Base-by-base conservation (phyloP, 225 moss, liverwort and hornwort genomes). In the Ulota crispa region DNA sequence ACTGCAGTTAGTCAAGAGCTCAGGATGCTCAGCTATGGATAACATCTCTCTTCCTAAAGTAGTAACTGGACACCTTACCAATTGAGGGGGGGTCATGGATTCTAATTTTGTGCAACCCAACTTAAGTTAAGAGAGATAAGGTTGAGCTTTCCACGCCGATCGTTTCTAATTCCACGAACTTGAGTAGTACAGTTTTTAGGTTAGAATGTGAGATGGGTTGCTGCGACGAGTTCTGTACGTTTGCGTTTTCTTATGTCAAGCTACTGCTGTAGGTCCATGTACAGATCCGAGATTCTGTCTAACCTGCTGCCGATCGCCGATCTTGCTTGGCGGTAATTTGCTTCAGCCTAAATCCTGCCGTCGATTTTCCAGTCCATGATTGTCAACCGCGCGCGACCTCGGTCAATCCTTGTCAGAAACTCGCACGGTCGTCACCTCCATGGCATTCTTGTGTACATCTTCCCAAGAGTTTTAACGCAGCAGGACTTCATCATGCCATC, bases 401-500 rank as follows among this genome's bases (percentile, higher is more conserved):
- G 12, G 55, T 78, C 68, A 76, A 76, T 74, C 30, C 65, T 31
- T 81, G 81, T 65, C 56, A 81, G 73, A 55, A 7, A 39, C 64
- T 62, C 16, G 50, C 34, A 61, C 24, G 23, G 26, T 12, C 27
- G 80, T 32, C 71, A 77, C 57, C 19, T 54, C 41, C 74, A 64
- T 73, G 64, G 39, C 59, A 23, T 50, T 36, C 30, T 55, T 67
- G 73, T 80, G 80, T 12, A 45, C 20, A 26, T 34, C 36, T 55
- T 79, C 45, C 19, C 27, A 64, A 9, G 42, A 63, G 30, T 27
- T 53, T 8, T 45, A 42, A 34, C 74, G 7, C 30, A 34, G 8
- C 76, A 70, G 52, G 72, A 75, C 39, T 21, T 36, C 59, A 36
- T 71, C 79, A 82, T 53, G 79, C 76, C 26, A 55, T 19, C 23